Percentiles rank a stretch among this genome's conserved stretches.
Conservation (phyloP, 2,329 filamentous ascomycete species). For the Aspergillus sp. region DNA sequence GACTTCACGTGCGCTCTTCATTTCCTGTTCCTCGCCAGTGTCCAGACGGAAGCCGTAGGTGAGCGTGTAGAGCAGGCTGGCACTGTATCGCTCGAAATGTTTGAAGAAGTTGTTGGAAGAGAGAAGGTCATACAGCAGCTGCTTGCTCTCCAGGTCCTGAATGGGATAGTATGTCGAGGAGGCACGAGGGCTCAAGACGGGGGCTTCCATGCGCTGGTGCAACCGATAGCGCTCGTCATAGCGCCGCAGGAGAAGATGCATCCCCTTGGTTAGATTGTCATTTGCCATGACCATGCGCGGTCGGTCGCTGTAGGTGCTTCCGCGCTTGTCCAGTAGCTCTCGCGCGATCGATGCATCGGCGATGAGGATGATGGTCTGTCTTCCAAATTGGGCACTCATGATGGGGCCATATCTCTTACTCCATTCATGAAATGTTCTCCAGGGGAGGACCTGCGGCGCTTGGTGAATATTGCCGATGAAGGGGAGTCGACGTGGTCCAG, state of each 20-base stretch:
- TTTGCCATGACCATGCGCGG: slow-evolving; percentile 52
- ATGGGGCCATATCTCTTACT: slow-evolving; percentile 34
- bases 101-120: slow-evolving; percentile 42
- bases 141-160: slow-evolving; percentile 49
- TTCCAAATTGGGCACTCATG: slow-evolving; percentile 31
- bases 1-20: slow-evolving; percentile 46
- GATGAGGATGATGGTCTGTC: slow-evolving; percentile 38
- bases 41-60: slow-evolving; percentile 51
- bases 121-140: slow-evolving; percentile 46
- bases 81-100: slow-evolving; percentile 49
- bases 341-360: slow-evolving; percentile 52
- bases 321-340: slow-evolving; percentile 56
- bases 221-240: slow-evolving; percentile 42
- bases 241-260: slow-evolving; percentile 42
- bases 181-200: slow-evolving; percentile 29
- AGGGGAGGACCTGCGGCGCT: slow-evolving; percentile 20
- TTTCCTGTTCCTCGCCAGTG: slow-evolving; percentile 41
- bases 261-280: slow-evolving; percentile 44
- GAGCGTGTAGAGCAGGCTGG: slow-evolving; percentile 51
- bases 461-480: slow-evolving; percentile 36
- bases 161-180: slow-evolving; percentile 39
- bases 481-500: slow-evolving; percentile 28
- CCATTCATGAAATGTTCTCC: slow-evolving; percentile 31
- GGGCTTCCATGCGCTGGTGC: slow-evolving; percentile 41
- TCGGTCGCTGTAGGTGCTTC: slow-evolving; percentile 51